phyloP scores from a whole-genome alignment of 2,329 filamentous ascomycete genomes.

The Paradendryphiella salina region DNA sequence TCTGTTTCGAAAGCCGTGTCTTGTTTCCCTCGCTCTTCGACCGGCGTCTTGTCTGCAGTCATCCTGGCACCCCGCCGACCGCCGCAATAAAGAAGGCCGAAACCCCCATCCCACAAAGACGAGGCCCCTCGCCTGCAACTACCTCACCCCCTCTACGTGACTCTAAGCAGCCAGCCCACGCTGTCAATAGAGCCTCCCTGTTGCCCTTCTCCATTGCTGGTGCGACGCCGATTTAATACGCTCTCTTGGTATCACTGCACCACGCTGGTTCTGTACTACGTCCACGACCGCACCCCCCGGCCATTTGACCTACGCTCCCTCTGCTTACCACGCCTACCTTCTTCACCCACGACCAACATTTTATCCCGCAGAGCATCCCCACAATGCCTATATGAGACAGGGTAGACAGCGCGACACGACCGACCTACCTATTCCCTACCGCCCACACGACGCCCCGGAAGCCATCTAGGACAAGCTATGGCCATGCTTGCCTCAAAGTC shows the following conservation, averaged over 20 bases:
- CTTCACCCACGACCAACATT: not conserved
- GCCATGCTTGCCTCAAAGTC: constrained; percentile 78
- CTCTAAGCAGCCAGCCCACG: too few species aligned
- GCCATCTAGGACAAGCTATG: constrained; percentile 53
- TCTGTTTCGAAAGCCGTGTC: constrained; percentile 23
- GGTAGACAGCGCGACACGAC: constrained; percentile 6
- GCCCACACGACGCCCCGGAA: constrained; percentile 3
- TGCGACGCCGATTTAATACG: constrained; percentile 10
- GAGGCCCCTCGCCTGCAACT: constrained; percentile 1
- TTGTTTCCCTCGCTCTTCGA: constrained; percentile 12
- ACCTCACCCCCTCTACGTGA: not conserved
- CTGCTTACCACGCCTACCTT: constrained; percentile 14
- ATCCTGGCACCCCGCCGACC: constrained; percentile 8
- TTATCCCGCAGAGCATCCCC: constrained; percentile 9
- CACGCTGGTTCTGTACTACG: constrained; percentile 16
- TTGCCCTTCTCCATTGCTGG: constrained; percentile 2
- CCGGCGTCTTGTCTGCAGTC: not conserved
- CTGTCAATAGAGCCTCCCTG: not conserved
- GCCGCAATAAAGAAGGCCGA: constrained; percentile 20
- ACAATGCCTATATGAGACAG: constrained; percentile 24
- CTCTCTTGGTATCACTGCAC: constrained; percentile 11
- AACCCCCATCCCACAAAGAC: constrained; percentile 16
- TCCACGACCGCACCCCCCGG: constrained; percentile 9
- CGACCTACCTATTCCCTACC: constrained; percentile 2
- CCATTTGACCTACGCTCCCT: constrained; percentile 3